These are phyloP conservation scores for Penstemon davidsonii DNA, from an alignment of 257 asterid genomes.

Conservation along the genomic window DNA sequence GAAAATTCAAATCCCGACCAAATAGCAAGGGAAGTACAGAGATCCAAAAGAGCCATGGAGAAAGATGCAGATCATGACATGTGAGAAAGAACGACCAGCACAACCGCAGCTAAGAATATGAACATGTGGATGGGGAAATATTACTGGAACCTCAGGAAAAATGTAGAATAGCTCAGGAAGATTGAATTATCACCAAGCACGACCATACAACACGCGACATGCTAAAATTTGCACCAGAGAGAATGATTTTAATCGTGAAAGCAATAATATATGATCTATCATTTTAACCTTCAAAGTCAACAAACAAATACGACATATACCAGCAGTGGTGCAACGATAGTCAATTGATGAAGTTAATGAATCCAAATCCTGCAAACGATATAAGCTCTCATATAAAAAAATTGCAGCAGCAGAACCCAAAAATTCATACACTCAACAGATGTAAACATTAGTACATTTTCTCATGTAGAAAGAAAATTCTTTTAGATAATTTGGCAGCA, in stretches of 20 bases:
- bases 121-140: conserved; percentile 11
- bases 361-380: conserved; percentile 78
- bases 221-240: conserved; percentile 1
- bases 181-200: conserved; percentile 22
- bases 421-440: not conserved
- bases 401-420: not conserved
- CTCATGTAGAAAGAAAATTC: not conserved
- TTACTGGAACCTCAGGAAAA: conserved; percentile 17
- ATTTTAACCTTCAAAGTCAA: conserved; percentile 29
- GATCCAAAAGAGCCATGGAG: not conserved
- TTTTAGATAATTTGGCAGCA: no score
- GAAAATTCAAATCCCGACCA: not conserved
- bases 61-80: conserved; percentile 10
- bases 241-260: conserved; percentile 18
- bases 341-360: conserved; percentile 72
- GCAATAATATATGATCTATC: conserved; percentile 22
- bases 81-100: not conserved
- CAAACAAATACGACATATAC: conserved; percentile 55
- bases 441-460: not conserved
- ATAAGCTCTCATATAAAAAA: conserved; percentile 23
- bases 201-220: conserved; percentile 15
- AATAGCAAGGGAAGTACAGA: not conserved
- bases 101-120: not conserved
- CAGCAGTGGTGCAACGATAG: conserved; percentile 92
- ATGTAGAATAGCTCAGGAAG: conserved; percentile 4